Conservation (phyloP, 1,284 basidiomycete genomes). For the Microbotryomycetes sp. region DNA sequence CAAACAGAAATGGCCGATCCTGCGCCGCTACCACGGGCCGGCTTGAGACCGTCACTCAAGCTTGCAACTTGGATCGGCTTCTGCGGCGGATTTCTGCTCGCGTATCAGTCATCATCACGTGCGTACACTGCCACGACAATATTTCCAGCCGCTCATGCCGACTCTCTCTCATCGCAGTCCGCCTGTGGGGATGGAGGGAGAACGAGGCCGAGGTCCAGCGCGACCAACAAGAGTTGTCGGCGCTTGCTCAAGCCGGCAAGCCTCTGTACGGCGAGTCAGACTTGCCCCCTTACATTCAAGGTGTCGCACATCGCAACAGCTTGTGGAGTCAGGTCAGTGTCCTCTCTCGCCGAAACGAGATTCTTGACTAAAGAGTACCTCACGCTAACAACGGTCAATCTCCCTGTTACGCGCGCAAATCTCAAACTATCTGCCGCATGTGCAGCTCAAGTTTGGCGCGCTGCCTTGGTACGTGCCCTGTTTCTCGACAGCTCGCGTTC, state of each 20-base stretch:
- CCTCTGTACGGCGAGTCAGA: slow-evolving; percentile 75
- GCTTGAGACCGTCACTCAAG: slow-evolving; percentile 41
- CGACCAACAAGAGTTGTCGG: slow-evolving; percentile 68
- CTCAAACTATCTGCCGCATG: neutral
- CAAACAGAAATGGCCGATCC: slow-evolving; percentile 47
- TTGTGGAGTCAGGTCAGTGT: slow-evolving; percentile 66
- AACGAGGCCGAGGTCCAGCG: slow-evolving; percentile 69
- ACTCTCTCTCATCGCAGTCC: slow-evolving; percentile 50
- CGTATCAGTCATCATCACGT: slow-evolving; percentile 60
- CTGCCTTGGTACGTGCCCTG: slow-evolving; percentile 58
- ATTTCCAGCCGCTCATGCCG: neutral
- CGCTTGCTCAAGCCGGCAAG: slow-evolving; percentile 63
- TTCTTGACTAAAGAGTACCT: neutral
- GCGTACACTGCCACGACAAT: neutral
- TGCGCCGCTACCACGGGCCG: slow-evolving; percentile 13
- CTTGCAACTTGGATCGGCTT: slow-evolving; percentile 58
- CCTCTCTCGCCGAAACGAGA: slow-evolving; percentile 8
- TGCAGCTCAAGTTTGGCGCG: slow-evolving; percentile 54
- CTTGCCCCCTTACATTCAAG: slow-evolving; percentile 81
- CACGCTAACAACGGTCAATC: slow-evolving; percentile 7
- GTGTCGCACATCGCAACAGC: slow-evolving; percentile 80
- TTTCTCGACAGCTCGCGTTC: neutral
- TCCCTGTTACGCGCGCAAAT: neutral
- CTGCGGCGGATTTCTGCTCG: slow-evolving; percentile 81
- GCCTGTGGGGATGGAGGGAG: slow-evolving; percentile 95